These are phyloP conservation scores for Colletotrichum sp. DNA, from an alignment of 2,329 filamentous ascomycete genomes.

Conservation along the genomic window DNA sequence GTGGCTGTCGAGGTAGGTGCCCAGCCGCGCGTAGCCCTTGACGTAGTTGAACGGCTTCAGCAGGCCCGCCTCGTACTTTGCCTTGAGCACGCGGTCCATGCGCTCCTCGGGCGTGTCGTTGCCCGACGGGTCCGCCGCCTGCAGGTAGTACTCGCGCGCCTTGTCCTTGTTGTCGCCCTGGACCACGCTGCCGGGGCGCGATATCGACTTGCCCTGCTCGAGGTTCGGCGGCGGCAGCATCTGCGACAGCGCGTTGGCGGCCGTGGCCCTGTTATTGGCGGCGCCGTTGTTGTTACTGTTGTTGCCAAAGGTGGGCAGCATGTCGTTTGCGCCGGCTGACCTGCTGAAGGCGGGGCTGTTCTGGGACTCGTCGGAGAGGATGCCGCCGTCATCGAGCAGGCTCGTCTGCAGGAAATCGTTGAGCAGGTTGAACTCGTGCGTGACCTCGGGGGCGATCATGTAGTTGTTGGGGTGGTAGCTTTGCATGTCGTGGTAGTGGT, in stretches of 20 bases:
- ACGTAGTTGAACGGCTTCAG: conserved; percentile 98
- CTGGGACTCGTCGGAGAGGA: conserved; percentile 71
- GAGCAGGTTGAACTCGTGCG: conserved; percentile 94
- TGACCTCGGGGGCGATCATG: conserved; percentile 92
- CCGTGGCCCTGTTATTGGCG: conserved; percentile 21
- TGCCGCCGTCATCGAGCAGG: conserved; percentile 81
- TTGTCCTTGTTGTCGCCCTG: conserved; percentile 75
- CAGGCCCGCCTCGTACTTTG: conserved; percentile 95
- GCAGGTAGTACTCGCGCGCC: conserved; percentile 92
- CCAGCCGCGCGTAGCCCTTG: conserved; percentile 89
- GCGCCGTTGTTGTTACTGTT: conserved; percentile 31
- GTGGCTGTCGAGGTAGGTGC: conserved; percentile 90
- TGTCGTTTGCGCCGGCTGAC: conserved; percentile 48
- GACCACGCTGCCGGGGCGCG: conserved; percentile 65
- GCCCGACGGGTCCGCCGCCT: conserved; percentile 92
- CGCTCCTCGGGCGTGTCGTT: conserved; percentile 86
- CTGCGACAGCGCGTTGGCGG: conserved; percentile 24
- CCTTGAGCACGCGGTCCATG: conserved; percentile 91
- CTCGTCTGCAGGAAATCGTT: conserved; percentile 96
- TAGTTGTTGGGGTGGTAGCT: conserved; percentile 85
- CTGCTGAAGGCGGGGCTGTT: conserved; percentile 49
- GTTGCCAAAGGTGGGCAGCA: conserved; percentile 54
- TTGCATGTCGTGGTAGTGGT: conserved; percentile 92
- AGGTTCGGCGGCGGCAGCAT: conserved; percentile 54
- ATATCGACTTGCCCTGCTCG: conserved; percentile 59